These are phyloP conservation scores for Tubosaeta sp. DNA, from an alignment of 768 basidiomycete species.

Conservation along the genomic window DNA sequence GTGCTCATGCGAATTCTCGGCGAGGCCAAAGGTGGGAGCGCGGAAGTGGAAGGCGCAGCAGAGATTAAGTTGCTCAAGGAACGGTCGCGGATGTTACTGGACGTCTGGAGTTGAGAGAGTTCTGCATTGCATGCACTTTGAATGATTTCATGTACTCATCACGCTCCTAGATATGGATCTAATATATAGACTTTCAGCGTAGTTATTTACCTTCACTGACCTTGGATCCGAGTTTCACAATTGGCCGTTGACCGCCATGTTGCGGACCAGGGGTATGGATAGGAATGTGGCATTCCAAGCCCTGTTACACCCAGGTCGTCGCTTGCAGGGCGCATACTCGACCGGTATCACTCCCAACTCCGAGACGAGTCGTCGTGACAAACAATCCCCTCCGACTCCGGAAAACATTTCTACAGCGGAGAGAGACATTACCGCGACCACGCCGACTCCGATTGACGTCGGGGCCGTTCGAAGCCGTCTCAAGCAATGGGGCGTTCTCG, in stretches of 20 bases:
- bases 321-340: slow-evolving; percentile 5
- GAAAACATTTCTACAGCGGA: neutral
- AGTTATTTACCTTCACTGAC: neutral
- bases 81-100: slow-evolving; percentile 78
- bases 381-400: slow-evolving; percentile 4
- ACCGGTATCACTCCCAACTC: slow-evolving; percentile 3
- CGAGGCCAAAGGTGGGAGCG: slow-evolving; percentile 89
- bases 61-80: slow-evolving; percentile 97
- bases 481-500: slow-evolving; percentile 44
- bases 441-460: slow-evolving; percentile 12
- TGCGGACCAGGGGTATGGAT: slow-evolving; percentile 11
- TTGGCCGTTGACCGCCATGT: slow-evolving; percentile 12
- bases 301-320: slow-evolving; percentile 10
- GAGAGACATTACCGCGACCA: neutral
- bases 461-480: slow-evolving; percentile 35
- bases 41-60: slow-evolving; percentile 82
- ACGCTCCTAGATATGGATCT: slow-evolving; percentile 11
- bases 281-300: slow-evolving; percentile 6
- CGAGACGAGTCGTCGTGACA: slow-evolving; percentile 1
- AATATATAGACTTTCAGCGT: slow-evolving; percentile 15
- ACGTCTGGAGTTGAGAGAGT: slow-evolving; percentile 77
- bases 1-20: slow-evolving; percentile 78
- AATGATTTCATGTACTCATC: slow-evolving; percentile 7
- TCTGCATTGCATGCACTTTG: neutral
- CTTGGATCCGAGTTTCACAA: neutral